Evolutionary conservation across 345 rosid species (phyloP).

Genomic region (Viola odorata): DNA sequence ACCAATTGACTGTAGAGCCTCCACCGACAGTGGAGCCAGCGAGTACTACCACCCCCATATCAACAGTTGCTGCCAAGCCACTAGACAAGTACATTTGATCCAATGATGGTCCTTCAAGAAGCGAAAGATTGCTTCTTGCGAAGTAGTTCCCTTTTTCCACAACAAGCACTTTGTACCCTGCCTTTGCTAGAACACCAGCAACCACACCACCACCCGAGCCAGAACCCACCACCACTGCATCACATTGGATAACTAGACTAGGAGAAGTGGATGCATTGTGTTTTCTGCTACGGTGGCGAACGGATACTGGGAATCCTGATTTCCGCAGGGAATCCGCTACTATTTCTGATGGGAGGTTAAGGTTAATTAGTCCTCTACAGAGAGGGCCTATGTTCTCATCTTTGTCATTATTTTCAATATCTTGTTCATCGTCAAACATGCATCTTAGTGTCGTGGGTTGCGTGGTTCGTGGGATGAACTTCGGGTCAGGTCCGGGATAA

Average conservation of each 20-base stretch:
- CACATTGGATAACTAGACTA: conserved; percentile 50
- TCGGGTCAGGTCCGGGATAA: conserved; percentile 63
- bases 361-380: conserved; percentile 40
- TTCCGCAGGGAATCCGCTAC: conserved; percentile 31
- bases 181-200: conserved; percentile 68
- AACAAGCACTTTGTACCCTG: conserved; percentile 72
- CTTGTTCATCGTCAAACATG: neutral
- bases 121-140: conserved; percentile 60
- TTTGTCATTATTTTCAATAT: conserved; percentile 8
- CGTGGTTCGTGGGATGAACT: conserved; percentile 16
- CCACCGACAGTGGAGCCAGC: conserved; percentile 90
- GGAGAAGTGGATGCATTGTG: neutral
- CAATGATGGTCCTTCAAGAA: conserved; percentile 66
- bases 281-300: conserved; percentile 11
- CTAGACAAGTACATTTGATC: conserved; percentile 66
- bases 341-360: conserved; percentile 40
- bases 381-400: conserved; percentile 61
- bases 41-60: conserved; percentile 45
- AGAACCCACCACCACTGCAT: conserved; percentile 77
- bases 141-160: conserved; percentile 66
- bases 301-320: conserved; percentile 40
- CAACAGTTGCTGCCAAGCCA: conserved; percentile 55
- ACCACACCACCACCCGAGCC: conserved; percentile 81
- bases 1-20: conserved; percentile 82
- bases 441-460: conserved; percentile 8